Base-by-base conservation (phyloP, 202 grass and related monocot genomes). In the Bolboschoenoplectus hybrid region DNA sequence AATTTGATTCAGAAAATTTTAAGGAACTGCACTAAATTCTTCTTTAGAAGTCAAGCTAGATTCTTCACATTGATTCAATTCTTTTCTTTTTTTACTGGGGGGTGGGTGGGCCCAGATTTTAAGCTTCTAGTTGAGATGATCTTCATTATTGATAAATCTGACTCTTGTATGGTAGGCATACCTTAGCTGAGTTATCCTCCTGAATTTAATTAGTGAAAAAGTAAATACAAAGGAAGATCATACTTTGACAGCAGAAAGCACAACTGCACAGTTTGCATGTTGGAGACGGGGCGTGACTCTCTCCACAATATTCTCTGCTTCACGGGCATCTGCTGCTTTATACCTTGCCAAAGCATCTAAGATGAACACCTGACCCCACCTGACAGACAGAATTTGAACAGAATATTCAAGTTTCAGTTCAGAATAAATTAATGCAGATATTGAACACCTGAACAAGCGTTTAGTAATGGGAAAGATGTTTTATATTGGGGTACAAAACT, bases 351-450 rank as follows among this genome's bases (percentile, higher is more conserved):
- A 80, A 74, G 97, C 94, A 91, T 99, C 97, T 81, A 99, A 87
- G 88, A 99, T 99, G 82, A 99, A 99, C 46, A 99, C 97, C 89
- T 99, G 97, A 50, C 97, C 97, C 97, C 97, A 99, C 85, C 97
- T 99, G 90, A 74, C 82, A 63, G 70, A 67, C 71, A 57, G 6
- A 58, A 43, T 58, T 88, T 32, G 43, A 82, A 71, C 47, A 63
- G 87, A 84, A 80, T 85, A 82, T 81, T 50, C 12, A 8, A 52
- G 6, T 26, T 44, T 52, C 68, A 80, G 2, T 56, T 75, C 36
- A 49, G 10, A 83, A 82, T 85, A 84, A 46, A 65, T 19, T 6
- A 58, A 62, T 44, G 68, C 1, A 36, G 65, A 67, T 89, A 68
- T 83, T 52, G 26, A 84, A 76, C 5, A 32, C 49, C 4, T 34